Evolutionary conservation across 2,329 filamentous ascomycete genomes (phyloP).

Genomic region (Penicillium hordei): DNA sequence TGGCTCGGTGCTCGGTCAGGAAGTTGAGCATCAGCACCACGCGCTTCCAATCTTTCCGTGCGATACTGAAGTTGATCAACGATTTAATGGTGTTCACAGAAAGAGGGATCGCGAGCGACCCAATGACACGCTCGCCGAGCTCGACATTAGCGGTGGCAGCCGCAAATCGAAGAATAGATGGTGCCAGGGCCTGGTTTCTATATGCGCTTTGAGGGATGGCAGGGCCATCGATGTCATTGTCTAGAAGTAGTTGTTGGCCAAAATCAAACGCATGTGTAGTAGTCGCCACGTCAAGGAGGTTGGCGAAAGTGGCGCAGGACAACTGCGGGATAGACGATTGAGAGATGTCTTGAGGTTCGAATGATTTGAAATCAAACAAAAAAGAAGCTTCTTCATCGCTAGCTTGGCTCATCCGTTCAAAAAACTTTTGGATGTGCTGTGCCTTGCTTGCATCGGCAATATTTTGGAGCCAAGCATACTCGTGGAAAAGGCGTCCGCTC

Average conservation of each 20-base stretch:
- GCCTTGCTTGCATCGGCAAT: conserved; percentile 39
- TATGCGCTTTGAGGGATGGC: conserved; percentile 50
- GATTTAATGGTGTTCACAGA: conserved; percentile 38
- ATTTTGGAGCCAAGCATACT: conserved; percentile 35
- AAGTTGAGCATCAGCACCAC: conserved; percentile 34
- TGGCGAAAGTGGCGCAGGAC: conserved; percentile 50
- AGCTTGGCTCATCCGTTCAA: conserved; percentile 21
- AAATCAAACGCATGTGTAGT: conserved; percentile 49
- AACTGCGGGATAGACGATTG: conserved; percentile 41
- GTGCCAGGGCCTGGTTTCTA: conserved; percentile 48
- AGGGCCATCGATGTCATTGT: conserved; percentile 55
- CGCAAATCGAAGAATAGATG: conserved; percentile 57
- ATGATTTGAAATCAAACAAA: conserved; percentile 20
- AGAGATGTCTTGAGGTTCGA: conserved; percentile 19
- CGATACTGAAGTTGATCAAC: conserved; percentile 36
- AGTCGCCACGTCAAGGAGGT: conserved; percentile 53
- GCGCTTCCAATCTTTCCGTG: conserved; percentile 36
- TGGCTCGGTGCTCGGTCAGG: conserved; percentile 34
- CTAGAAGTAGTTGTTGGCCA: conserved; percentile 55
- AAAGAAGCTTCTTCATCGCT: conserved; percentile 11
- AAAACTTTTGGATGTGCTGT: conserved; percentile 35
- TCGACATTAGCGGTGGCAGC: conserved; percentile 47
- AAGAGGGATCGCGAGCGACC: conserved; percentile 34
- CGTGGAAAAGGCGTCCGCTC: conserved; percentile 29
- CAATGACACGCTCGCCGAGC: conserved; percentile 32